A percentile compares a stretch with the other conserved stretches of the same genome.
phyloP scores from a whole-genome alignment of 371 early-diverging fungal genomes.

The Nematocida parisii region DNA sequence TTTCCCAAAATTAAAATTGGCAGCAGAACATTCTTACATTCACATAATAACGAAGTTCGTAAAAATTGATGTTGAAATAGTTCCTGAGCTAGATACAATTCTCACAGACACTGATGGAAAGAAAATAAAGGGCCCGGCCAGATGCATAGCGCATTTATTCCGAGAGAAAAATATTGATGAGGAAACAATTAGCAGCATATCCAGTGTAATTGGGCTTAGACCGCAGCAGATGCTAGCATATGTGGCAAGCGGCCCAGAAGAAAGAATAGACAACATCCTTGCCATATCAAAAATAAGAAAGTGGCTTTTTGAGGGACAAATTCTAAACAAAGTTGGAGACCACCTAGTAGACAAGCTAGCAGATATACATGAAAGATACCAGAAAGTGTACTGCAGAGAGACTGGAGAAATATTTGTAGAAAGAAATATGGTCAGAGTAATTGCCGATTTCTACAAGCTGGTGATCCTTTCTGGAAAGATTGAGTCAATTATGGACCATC shows the following conservation, averaged over 20 bases:
- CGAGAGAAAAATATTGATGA: background rate
- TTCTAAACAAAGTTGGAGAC: conserved; percentile 48
- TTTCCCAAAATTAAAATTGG: conserved; percentile 17
- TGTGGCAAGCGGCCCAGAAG: conserved; percentile 2
- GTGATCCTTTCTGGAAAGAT: conserved; percentile 69
- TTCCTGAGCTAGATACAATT: conserved; percentile 11
- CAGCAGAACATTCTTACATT: conserved; percentile 47
- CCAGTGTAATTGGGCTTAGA: conserved; percentile 28
- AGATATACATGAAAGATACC: conserved; percentile 33
- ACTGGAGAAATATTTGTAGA: conserved; percentile 31
- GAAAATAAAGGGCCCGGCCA: conserved; percentile 40
- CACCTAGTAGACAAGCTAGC: conserved; percentile 35
- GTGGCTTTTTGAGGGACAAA: conserved; percentile 46
- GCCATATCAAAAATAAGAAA: conserved; percentile 55
- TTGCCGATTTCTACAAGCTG: conserved; percentile 64
- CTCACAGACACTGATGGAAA: conserved; percentile 28
- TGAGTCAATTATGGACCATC: conserved; percentile 62
- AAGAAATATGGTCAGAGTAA: background rate
- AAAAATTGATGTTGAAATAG: conserved; percentile 29
- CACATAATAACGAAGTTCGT: background rate
- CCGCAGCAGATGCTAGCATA: conserved; percentile 57
- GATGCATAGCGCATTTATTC: conserved; percentile 25
- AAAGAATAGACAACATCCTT: conserved; percentile 28
- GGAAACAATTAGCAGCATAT: conserved; percentile 9
- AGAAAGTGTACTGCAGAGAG: conserved; percentile 14